Percentiles rank a stretch among this genome's conserved stretches.
Evolutionary conservation across 2,329 filamentous ascomycete species (phyloP).

Genomic region (Pseudocercospora vitis): DNA sequence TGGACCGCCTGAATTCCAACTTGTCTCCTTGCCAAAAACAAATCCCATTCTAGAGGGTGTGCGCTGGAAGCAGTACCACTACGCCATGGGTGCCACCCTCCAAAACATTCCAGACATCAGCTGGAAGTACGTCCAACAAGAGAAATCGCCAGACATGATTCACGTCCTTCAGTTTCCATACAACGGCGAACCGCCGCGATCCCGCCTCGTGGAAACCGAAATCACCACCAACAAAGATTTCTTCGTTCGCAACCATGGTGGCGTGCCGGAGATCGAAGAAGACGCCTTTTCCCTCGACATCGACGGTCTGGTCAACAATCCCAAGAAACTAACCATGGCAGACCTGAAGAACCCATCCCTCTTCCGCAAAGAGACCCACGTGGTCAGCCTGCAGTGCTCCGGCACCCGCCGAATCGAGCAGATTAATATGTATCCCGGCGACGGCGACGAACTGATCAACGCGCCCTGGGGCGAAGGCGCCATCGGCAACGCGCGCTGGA

Average conservation of each 20-base stretch:
- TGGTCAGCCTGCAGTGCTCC: conserved; percentile 65
- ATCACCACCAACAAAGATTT: conserved; percentile 64
- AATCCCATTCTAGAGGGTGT: conserved; percentile 49
- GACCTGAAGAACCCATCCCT: conserved; percentile 61
- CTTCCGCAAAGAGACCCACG: conserved; percentile 61
- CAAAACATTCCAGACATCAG: conserved; percentile 54
- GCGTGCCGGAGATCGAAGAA: conserved; percentile 64
- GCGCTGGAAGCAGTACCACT: conserved; percentile 50
- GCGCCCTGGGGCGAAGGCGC: conserved; percentile 59
- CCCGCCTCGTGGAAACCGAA: conserved; percentile 14
- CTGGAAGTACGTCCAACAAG: conserved; percentile 47
- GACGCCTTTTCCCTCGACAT: conserved; percentile 56
- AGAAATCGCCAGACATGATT: conserved; percentile 51
- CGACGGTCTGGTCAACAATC: conserved; percentile 62
- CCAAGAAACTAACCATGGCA: conserved; percentile 56
- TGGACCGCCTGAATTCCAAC: conserved; percentile 46
- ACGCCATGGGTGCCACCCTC: conserved; percentile 44
- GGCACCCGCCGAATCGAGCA: conserved; percentile 70
- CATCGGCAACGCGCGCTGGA: conserved; percentile 62
- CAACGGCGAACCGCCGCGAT: conserved; percentile 46
- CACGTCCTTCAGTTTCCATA: conserved; percentile 51
- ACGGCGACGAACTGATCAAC: conserved; percentile 52
- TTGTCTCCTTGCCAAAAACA: conserved; percentile 43
- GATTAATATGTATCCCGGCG: conserved; percentile 63
- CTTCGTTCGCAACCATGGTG: conserved; percentile 72